Evolutionary conservation across 1,284 basidiomycete genomes (phyloP), one percentile per base, ranked within the genome.

Genomic region (Apiotrichum veenhuisii): DNA sequence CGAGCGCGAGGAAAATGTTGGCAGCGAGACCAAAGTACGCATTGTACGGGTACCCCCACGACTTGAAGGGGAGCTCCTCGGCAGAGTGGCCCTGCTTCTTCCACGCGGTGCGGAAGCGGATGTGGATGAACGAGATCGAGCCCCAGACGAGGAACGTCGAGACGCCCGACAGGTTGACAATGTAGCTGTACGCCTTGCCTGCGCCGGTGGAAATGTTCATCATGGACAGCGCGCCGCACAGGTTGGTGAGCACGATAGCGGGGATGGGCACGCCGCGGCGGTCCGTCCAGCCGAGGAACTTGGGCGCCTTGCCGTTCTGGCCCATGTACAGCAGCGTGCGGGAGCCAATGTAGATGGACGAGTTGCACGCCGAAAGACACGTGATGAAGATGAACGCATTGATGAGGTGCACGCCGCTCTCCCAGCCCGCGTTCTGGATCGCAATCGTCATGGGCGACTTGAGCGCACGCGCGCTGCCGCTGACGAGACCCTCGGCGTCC

Each of bases 391-490:
- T 81, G 70, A 84, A 85, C 9, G 91, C 91, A 70, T 82, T 81
- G 70, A 82, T 77, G 58, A 80, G 83, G 51, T 82, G 83, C 3
- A 89, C 88, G 2, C 91, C 77, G 12, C 79, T 81, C 63, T 83
- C 84, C 76, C 92, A 92, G 34, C 88, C 86, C 1, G 89, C 86
- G 42, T 79, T 81, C 66, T 83, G 69, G 62, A 75, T 74, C 44
- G 73, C 89, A 64, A 92, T 88, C 57, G 91, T 89, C 74, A 91
- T 91, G 1, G 89, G 89, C n/a, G 86, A 89, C 14, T 83, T 83
- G 11, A 84, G 83, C 45, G 89, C 89, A 20, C 45, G 40, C 26
- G 50, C 34, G 37, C 82, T 85, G 22, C 83, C 68, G 54, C 63
- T 81, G 58, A 82, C 75, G 27, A 92, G 82, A 20, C 81, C 74